Evolutionary conservation across 495 filamentous ascomycete species (phyloP).

Genomic region (Lophiostoma macrostomum): DNA sequence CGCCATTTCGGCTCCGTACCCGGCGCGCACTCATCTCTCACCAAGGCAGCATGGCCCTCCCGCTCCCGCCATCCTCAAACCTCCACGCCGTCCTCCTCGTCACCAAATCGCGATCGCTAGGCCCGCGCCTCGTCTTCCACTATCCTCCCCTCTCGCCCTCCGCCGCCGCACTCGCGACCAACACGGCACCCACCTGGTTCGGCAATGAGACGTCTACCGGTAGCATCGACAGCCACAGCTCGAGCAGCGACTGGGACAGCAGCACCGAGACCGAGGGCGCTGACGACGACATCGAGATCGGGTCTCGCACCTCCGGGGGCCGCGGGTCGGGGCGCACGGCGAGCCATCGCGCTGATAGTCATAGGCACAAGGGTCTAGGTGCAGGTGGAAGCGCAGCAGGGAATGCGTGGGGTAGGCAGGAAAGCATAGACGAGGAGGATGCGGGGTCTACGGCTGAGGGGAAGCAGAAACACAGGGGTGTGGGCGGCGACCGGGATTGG

Average conservation of each 20-base stretch:
- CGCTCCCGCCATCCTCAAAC: constrained; percentile 47
- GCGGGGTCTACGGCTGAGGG: constrained; percentile 1
- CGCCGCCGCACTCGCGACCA: constrained; percentile 35
- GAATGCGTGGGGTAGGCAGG: constrained; percentile 27
- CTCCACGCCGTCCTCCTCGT: constrained; percentile 80
- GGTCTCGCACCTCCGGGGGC: constrained; percentile 39
- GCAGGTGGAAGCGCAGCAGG: too few species aligned
- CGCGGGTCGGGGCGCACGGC: constrained; percentile 13
- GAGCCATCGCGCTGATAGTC: constrained; percentile 22
- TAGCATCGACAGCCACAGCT: constrained; percentile 36
- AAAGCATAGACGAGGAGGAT: constrained; percentile 33
- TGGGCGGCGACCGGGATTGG: constrained; percentile 52
- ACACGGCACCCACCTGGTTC: constrained; percentile 29
- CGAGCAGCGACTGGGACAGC: constrained; percentile 44
- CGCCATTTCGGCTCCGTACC: too few species aligned
- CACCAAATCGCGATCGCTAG: constrained; percentile 71
- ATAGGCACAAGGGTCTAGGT: too few species aligned
- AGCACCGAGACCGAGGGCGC: constrained; percentile 52
- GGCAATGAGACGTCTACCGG: constrained; percentile 38
- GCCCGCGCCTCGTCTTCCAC: constrained; percentile 82
- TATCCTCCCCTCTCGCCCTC: constrained; percentile 65
- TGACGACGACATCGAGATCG: constrained; percentile 35
- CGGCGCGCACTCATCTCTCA: too few species aligned
- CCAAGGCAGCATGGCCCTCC: constrained; percentile 29
- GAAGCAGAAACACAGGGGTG: constrained; percentile 12